phyloP scores from a whole-genome alignment of 768 basidiomycete species.

The Tricholoma bakamatsutake region DNA sequence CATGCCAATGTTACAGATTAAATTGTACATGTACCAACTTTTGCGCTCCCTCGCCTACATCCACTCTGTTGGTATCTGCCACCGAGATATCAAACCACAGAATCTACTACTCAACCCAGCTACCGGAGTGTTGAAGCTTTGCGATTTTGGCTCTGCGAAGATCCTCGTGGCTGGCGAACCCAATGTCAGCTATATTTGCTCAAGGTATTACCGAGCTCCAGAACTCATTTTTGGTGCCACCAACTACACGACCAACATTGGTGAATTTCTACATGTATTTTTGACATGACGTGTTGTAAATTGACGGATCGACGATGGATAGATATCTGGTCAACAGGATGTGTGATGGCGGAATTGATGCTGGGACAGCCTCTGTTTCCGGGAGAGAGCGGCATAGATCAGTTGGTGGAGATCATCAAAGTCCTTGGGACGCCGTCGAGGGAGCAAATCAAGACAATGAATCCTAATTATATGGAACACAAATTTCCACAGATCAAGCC shows the following conservation, averaged over 20 bases:
- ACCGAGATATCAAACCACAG: conserved; percentile 99
- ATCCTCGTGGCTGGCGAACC: conserved; percentile 97
- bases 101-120: conserved; percentile 96
- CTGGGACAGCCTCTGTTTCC: conserved; percentile 98
- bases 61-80: conserved; percentile 98
- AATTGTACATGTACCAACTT: conserved; percentile 99
- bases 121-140: conserved; percentile 94
- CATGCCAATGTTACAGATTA: conserved; percentile 99
- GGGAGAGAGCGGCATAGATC: conserved; percentile 98
- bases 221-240: conserved; percentile 99
- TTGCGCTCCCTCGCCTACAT: conserved; percentile 98
- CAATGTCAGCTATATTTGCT: conserved; percentile 99
- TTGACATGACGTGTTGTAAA: conserved; percentile 2
- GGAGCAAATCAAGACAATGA: conserved; percentile 99
- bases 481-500: conserved; percentile 99
- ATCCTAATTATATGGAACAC: conserved; percentile 99
- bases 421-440: conserved; percentile 96
- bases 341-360: conserved; percentile 99
- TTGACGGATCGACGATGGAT: conserved; percentile 1
- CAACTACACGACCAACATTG: conserved; percentile 99
- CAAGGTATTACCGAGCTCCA: conserved; percentile 97
- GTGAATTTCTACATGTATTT: conserved; percentile 38
- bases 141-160: conserved; percentile 99
- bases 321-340: conserved; percentile 99
- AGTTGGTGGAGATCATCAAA: conserved; percentile 99